Conservation (phyloP, 2,329 filamentous ascomycete genomes). For the Didymella segeticola region DNA sequence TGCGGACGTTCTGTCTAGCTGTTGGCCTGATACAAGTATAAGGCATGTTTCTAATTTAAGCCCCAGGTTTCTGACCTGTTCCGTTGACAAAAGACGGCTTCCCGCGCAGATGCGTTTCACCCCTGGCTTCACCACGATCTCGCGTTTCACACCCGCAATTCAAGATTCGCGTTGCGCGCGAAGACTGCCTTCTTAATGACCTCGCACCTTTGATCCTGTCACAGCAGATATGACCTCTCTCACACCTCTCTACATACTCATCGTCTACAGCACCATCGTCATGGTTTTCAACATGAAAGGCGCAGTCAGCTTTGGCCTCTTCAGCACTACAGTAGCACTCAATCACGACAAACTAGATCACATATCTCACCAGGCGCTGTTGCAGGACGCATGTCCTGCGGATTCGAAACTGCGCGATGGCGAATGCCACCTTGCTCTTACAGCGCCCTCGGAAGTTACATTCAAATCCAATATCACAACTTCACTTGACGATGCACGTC, state of each 20-base stretch:
- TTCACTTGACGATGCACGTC: slow-evolving; percentile 32
- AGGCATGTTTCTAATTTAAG: slow-evolving; percentile 19
- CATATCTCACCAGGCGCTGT: slow-evolving; percentile 28
- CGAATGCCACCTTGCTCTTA: slow-evolving; percentile 27
- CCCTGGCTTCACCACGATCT: slow-evolving; percentile 24
- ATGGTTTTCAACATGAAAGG: slow-evolving; percentile 31
- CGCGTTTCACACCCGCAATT: slow-evolving; percentile 28
- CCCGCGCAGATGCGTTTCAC: slow-evolving; percentile 33
- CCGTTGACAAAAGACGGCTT: slow-evolving; percentile 11
- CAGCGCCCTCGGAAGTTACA: slow-evolving; percentile 15
- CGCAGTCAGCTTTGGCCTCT: slow-evolving; percentile 26
- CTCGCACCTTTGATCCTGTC: background rate
- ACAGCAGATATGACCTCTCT: slow-evolving; percentile 14
- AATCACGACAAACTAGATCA: slow-evolving; percentile 29
- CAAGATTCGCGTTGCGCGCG: background rate
- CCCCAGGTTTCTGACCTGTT: background rate
- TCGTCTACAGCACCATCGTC: slow-evolving; percentile 12
- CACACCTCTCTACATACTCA: slow-evolving; percentile 13
- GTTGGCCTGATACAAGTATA: slow-evolving; percentile 12
- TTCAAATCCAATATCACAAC: slow-evolving; percentile 32
- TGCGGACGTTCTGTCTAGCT: background rate
- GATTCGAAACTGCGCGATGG: slow-evolving; percentile 31
- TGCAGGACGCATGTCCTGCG: slow-evolving; percentile 35
- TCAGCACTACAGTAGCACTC: slow-evolving; percentile 32
- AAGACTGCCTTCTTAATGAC: background rate